phyloP scores from a whole-genome alignment of 2,329 filamentous ascomycete species.

The Penicillium brasilianum region DNA sequence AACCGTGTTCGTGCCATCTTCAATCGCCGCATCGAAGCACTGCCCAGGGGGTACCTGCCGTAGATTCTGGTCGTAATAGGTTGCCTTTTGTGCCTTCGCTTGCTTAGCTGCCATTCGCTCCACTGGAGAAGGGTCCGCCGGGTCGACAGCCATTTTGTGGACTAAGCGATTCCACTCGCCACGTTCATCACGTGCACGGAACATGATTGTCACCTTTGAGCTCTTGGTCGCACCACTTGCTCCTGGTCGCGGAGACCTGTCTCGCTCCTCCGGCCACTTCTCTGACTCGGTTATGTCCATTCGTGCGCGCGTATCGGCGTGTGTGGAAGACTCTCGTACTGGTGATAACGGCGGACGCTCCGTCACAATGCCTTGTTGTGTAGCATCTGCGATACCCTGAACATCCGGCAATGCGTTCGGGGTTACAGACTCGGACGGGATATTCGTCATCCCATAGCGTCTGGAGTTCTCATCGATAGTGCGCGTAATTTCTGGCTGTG shows the following conservation, averaged over 20 bases:
- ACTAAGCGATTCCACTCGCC: slow-evolving; percentile 19
- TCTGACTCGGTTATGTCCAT: background rate
- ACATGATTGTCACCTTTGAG: slow-evolving; percentile 14
- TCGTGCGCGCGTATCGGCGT: background rate
- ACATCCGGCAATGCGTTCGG: background rate
- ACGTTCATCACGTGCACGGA: slow-evolving; percentile 15
- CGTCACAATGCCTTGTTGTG: background rate
- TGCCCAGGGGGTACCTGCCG: slow-evolving; percentile 21
- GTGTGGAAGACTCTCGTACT: background rate
- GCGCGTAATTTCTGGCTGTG: slow-evolving; percentile 3
- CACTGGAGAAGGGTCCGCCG: slow-evolving; percentile 20
- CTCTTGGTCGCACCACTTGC: slow-evolving; percentile 1
- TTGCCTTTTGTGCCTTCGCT: slow-evolving; percentile 17
- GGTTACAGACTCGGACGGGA: slow-evolving; percentile 4
- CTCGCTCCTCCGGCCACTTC: background rate
- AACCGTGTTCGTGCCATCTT: slow-evolving; percentile 25
- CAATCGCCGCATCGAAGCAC: slow-evolving; percentile 25
- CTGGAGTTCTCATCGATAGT: slow-evolving; percentile 3
- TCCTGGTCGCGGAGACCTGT: slow-evolving; percentile 2
- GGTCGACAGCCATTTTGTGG: slow-evolving; percentile 22
- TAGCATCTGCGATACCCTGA: slow-evolving; percentile 4
- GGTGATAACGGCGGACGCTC: background rate
- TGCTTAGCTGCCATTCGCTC: slow-evolving; percentile 23
- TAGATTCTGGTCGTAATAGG: slow-evolving; percentile 26
- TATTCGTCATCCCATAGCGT: slow-evolving; percentile 6